A percentile compares a stretch with the other conserved stretches of the same genome.
phyloP scores from a whole-genome alignment of 192 early-diverging fungal species.

The Radiomyces spectabilis region DNA sequence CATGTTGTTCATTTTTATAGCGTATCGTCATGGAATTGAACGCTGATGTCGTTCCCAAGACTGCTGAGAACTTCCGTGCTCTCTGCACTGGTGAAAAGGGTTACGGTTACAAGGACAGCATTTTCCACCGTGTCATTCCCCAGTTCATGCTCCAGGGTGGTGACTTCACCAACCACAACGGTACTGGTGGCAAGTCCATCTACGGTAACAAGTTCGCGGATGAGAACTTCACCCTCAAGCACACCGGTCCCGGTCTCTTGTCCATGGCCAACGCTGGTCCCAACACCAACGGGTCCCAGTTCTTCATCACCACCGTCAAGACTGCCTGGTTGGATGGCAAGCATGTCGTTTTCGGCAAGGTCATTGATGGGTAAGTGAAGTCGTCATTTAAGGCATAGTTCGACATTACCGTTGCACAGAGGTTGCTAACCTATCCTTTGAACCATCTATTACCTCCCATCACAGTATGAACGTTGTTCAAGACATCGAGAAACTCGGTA shows the following conservation, averaged over 20 bases:
- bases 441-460: neutral
- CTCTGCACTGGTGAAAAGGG: constrained; percentile 97
- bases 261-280: constrained; percentile 87
- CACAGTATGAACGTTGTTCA: constrained; percentile 53
- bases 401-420: neutral
- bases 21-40: constrained; percentile 59
- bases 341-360: constrained; percentile 77
- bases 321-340: constrained; percentile 85
- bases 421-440: no score
- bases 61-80: constrained; percentile 96
- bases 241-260: constrained; percentile 55
- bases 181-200: constrained; percentile 88
- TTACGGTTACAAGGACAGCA: constrained; percentile 63
- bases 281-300: constrained; percentile 84
- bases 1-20: constrained; percentile 15
- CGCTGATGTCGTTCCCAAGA: constrained; percentile 61
- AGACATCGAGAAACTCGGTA: constrained; percentile 54
- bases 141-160: constrained; percentile 83
- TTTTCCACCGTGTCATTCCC: constrained; percentile 83
- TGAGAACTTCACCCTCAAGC: constrained; percentile 57
- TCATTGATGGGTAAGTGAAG: constrained; percentile 51
- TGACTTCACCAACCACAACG: constrained; percentile 80
- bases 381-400: no score
- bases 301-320: constrained; percentile 82
- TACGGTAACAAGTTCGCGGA: constrained; percentile 68